Base-by-base conservation (phyloP, 352 stramenopile species). In the Pythium biforme region DNA sequence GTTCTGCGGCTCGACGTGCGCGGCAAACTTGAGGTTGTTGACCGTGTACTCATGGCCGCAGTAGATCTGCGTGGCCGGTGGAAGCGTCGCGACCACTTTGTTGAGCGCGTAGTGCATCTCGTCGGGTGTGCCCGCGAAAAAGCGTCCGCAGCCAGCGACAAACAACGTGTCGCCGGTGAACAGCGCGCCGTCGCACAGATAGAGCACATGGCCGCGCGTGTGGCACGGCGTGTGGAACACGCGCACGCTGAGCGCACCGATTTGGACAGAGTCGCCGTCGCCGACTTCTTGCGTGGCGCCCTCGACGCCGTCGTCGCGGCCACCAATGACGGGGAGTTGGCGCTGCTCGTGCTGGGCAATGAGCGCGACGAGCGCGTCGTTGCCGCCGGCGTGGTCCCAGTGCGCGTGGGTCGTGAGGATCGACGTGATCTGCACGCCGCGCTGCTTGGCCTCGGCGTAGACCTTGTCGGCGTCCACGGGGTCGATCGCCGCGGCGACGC, bases 91-190 rank as follows among this genome's bases (percentile, higher is more conserved):
- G 26, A 97, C 72, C 14, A 96, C 83, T 15, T 86, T 68, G 55
- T 92, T 90, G 48, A 96, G 68, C 51, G 84, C 86, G 51, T 88
- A 57, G 60, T 95, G 79, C 90, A 97, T 97, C 64, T 98, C 84
- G 0, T 69, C 70, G 19, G 79, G 79, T n/a, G 74, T 90, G 26
- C 76, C 92, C 17, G 58, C 77, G 64, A 89, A 88, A 74, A 98
- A 97, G 14, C 90, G 78, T 0, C 92, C 92, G 49, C 90, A 97
- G 51, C 92, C 92, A 12, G 87, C 92, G 27, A 97, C 70, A 57
- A 97, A 97, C 25, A 97, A 69, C 52, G 91, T 98, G 66, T 98
- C 92, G 15, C 92, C 92, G 17, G 88, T 97, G 73, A 98, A 98
- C 3, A 98, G 65, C 5, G 84, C 75, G 53, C 75, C 79, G 6